Base-by-base conservation (phyloP, 805 yeast species). In the Scheffersomyces lignosus region DNA sequence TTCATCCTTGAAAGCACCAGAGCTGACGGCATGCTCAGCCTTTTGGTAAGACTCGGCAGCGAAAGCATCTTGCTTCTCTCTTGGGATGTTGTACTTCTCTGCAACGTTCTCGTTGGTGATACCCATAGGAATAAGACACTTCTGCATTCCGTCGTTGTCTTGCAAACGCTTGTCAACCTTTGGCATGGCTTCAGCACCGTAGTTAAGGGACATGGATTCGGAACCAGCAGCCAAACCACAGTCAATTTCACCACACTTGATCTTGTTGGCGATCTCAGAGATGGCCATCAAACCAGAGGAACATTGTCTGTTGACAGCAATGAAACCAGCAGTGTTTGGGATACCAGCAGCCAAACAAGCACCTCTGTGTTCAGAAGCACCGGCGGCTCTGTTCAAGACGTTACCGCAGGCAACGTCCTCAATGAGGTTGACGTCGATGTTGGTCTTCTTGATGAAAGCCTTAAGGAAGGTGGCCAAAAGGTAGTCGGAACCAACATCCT, bases 41-140 rank as follows among this genome's bases (percentile, higher is more conserved):
- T 87, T 89, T 47, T 77, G 77, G 67, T 84, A 88, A 4, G 97
- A 89, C 18, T 66, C 58, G 15, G 96, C 96, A 23, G 97, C 95
- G 66, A 89, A 93, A 41, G 69, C 82, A 61, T 91, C 99, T 65
- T 90, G 98, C 44, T 72, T 79, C 22, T 58, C 52, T 61, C 98
- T 80, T 18, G 80, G 54, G 41, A 91, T 72, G 44, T 66, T 62
- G 64, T 72, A 90, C 60, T 75, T 75, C 29, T 64, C 62, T 18
- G 95, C 90, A 38, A 91, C 86, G 61, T 91, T 91, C 70, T 91
- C 98, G 57, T 88, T 86, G 36, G 98, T 91, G 54, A 83, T 81
- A 31, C 98, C 98, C 98, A 91, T 91, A 48, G 98, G 98, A 45
- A 91, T 79, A 62, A 84, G 67, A 66, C 97, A 91, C 62, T 81